These are phyloP conservation scores for Cordyceps cicadae DNA, from an alignment of 2,329 filamentous ascomycete species.

Conservation along the genomic window DNA sequence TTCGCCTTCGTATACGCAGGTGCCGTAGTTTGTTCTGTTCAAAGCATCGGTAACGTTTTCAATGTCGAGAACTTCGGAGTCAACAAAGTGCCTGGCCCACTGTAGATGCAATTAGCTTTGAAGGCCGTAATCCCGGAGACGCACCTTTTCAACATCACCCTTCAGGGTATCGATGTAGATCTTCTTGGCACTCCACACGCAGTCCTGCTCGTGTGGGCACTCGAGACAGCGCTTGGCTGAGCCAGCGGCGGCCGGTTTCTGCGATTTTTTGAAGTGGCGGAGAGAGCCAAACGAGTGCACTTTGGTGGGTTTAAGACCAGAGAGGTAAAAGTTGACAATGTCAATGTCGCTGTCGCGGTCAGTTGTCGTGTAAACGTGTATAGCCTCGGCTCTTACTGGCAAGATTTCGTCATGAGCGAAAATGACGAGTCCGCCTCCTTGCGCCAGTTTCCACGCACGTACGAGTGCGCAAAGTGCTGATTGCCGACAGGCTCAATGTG, in stretches of 20 bases:
- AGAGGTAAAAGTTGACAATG: slow-evolving; percentile 14
- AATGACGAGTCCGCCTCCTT: slow-evolving; percentile 13
- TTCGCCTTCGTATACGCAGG: slow-evolving; percentile 14
- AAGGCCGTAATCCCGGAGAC: background rate
- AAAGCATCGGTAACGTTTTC: slow-evolving; percentile 15
- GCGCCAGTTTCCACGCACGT: slow-evolving; percentile 15
- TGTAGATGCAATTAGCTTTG: background rate
- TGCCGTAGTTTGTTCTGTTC: slow-evolving; percentile 12
- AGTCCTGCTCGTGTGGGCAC: slow-evolving; percentile 12
- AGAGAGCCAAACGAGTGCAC: slow-evolving; percentile 15
- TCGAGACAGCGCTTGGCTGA: slow-evolving; percentile 11
- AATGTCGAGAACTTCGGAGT: slow-evolving; percentile 13
- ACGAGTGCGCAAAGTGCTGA: slow-evolving; percentile 15
- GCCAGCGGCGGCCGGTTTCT: slow-evolving; percentile 12
- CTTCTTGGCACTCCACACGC: slow-evolving; percentile 16
- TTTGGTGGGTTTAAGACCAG: slow-evolving; percentile 12
- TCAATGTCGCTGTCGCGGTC: slow-evolving; percentile 12
- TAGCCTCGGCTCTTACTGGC: slow-evolving; percentile 8
- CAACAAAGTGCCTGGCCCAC: slow-evolving; percentile 15
- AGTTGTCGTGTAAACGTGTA: background rate
- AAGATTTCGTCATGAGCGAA: slow-evolving; percentile 14
- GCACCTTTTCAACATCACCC: slow-evolving; percentile 12
- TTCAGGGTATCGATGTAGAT: slow-evolving; percentile 14
- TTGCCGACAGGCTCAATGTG: slow-evolving; percentile 15
- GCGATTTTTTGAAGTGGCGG: slow-evolving; percentile 14